Percentiles rank a stretch among this genome's conserved stretches.
Conservation (phyloP, 83 land plant species). For the Isoetes engelmannii region DNA sequence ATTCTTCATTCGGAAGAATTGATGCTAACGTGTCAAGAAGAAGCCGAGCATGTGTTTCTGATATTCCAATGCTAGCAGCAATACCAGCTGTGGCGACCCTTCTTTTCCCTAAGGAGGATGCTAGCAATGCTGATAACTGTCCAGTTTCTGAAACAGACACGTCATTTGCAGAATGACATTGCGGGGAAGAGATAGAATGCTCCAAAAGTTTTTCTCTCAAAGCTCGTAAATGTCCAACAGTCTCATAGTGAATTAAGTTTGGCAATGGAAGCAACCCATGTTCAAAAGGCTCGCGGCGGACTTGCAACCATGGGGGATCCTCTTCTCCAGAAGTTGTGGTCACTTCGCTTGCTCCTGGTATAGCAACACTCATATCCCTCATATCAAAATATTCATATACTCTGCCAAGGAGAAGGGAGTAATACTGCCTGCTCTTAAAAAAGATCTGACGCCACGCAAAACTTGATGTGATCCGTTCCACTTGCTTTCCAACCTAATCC, state of each 20-base stretch:
- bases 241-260: slow-evolving; percentile 58
- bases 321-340: background rate
- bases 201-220: slow-evolving; percentile 30
- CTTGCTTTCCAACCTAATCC: no score
- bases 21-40: slow-evolving; percentile 73
- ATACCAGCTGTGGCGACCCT: slow-evolving; percentile 49
- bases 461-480: no score
- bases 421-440: no score
- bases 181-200: slow-evolving; percentile 13
- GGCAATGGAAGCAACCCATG: slow-evolving; percentile 91
- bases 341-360: background rate
- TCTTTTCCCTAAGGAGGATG: slow-evolving; percentile 16
- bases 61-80: slow-evolving; percentile 53
- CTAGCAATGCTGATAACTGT: slow-evolving; percentile 13
- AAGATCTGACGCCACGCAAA: no score
- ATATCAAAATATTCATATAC: slow-evolving; percentile 1
- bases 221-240: slow-evolving; percentile 18
- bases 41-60: slow-evolving; percentile 57
- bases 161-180: background rate
- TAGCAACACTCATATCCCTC: slow-evolving; percentile 6
- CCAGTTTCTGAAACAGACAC: background rate
- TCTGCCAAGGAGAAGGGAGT: background rate
- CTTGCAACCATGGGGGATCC: slow-evolving; percentile 34
- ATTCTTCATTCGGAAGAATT: slow-evolving; percentile 47
- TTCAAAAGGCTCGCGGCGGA: slow-evolving; percentile 95